These are phyloP conservation scores for Mrakia gelida DNA, from an alignment of 768 basidiomycete species.

Conservation along the genomic window DNA sequence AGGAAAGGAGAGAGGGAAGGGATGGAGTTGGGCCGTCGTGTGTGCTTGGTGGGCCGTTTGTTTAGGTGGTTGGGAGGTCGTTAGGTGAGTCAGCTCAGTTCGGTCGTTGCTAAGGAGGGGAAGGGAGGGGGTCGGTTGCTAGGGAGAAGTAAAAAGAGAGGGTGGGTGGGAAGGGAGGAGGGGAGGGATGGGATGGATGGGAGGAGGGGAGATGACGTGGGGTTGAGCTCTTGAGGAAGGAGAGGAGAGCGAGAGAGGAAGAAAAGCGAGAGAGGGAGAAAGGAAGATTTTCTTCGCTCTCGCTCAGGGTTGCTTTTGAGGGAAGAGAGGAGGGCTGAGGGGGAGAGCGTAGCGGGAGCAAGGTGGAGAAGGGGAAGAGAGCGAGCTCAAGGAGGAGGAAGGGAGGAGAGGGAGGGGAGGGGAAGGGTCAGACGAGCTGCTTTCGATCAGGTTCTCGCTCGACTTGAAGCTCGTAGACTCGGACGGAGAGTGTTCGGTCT, in stretches of 20 bases:
- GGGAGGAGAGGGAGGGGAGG: neutral
- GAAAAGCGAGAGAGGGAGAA: neutral
- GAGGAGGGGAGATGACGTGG: constrained; percentile 16
- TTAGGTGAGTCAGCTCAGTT: constrained; percentile 38
- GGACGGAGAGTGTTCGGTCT: too few species aligned
- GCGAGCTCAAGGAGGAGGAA: too few species aligned
- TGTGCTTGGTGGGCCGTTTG: constrained; percentile 39
- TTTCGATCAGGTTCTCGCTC: neutral
- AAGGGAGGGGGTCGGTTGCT: neutral
- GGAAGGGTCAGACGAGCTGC: constrained; percentile 1
- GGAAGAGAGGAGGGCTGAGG: too few species aligned
- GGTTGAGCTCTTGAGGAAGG: neutral
- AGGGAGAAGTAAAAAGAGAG: neutral
- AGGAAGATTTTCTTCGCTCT: neutral
- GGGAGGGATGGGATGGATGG: neutral
- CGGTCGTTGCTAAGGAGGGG: neutral
- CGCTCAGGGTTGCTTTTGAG: too few species aligned
- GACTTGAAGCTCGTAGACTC: too few species aligned
- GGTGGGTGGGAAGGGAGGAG: neutral
- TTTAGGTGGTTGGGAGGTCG: constrained; percentile 35
- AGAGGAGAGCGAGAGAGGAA: neutral
- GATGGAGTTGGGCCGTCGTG: constrained; percentile 36
- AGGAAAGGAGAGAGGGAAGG: constrained; percentile 16
- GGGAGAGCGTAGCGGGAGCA: too few species aligned
- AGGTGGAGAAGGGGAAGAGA: neutral